Evolutionary conservation across 352 stramenopile species (phyloP), one percentile per base, ranked within the genome.

Genomic region (Globisporangium megalacanthum): DNA sequence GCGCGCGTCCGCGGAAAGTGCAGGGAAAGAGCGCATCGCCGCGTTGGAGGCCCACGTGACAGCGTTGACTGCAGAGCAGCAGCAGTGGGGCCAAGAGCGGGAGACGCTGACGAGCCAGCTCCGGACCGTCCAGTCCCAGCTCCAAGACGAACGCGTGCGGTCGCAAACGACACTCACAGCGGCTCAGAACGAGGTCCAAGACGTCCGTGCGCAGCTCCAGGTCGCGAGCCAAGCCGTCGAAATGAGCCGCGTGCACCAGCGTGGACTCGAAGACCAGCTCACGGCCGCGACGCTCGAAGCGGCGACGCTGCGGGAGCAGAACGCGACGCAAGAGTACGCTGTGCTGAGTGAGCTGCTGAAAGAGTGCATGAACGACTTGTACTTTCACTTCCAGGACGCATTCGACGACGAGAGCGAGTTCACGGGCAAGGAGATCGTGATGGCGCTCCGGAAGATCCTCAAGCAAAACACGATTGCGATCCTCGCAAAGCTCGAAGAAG

Each of bases 281-380:
- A 54, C 62, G 0, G 61, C 67, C 7, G 81, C 82, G 51, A 68
- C 86, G 20, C 63, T 83, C 7, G 71, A 83, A 47, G 75, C 88
- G 50, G 64, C 52, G 15, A 54, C 77, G 44, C 42, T 85, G 36
- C 73, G 75, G 42, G 61, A 76, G 11, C 60, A 60, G 33, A 80
- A 75, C 61, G 75, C 70, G 19, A 62, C 81, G 49, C 73, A 82
- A 35, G 78, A 88, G 53, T 78, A 79, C 47, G 69, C 71, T 11
- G 75, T 75, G 39, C 56, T 88, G 49, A 87, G 72, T 52, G 79
- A 87, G 49, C 56, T 90, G 25, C 73, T 92, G 45, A 92, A 92
- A 62, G 83, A 89, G 61, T 84, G 88, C 59, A 92, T 92, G 83
- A 91, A 92, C 79, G 83, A 90, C 64, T 85, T 92, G 56, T 92